Conservation (phyloP, 768 basidiomycete species). For the Peribolospora baueri region DNA sequence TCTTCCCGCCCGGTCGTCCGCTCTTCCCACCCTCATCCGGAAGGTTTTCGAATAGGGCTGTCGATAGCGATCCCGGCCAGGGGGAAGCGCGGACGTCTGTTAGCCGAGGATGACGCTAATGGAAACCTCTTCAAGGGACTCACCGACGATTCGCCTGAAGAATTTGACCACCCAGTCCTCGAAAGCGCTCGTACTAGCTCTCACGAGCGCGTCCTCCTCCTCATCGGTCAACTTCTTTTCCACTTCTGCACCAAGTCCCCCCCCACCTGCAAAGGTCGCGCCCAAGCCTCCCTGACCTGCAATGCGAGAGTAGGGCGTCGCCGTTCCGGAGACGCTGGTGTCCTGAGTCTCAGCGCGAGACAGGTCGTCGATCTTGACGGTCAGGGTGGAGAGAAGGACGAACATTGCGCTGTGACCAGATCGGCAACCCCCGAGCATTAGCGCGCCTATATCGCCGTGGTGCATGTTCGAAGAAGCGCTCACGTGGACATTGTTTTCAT, state of each 20-base stretch:
- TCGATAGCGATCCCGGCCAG: no score
- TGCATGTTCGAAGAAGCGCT: not conserved
- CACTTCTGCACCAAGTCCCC: constrained; percentile 22
- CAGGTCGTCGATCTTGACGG: constrained; percentile 14
- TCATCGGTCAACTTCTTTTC: constrained; percentile 28
- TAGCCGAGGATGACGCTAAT: no score
- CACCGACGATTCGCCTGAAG: constrained; percentile 42
- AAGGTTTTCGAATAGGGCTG: constrained; percentile 48
- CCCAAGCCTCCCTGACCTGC: not conserved
- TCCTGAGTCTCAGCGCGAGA: constrained; percentile 8
- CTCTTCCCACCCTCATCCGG: constrained; percentile 61
- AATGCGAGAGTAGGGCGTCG: no score
- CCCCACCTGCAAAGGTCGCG: no score
- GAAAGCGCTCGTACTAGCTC: constrained; percentile 47
- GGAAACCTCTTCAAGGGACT: no score
- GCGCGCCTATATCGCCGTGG: constrained; percentile 11
- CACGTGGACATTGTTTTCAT: constrained; percentile 15
- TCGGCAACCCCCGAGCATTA: not conserved
- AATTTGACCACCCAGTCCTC: constrained; percentile 66
- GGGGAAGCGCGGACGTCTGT: no score
- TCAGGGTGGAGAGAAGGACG: constrained; percentile 8
- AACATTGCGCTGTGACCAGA: constrained; percentile 6
- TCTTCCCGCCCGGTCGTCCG: constrained; percentile 32
- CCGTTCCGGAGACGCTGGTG: not conserved
- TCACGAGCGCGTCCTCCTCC: constrained; percentile 47